Base-by-base conservation (phyloP, 148 eudicot species). In the Rhododendron simsii region DNA sequence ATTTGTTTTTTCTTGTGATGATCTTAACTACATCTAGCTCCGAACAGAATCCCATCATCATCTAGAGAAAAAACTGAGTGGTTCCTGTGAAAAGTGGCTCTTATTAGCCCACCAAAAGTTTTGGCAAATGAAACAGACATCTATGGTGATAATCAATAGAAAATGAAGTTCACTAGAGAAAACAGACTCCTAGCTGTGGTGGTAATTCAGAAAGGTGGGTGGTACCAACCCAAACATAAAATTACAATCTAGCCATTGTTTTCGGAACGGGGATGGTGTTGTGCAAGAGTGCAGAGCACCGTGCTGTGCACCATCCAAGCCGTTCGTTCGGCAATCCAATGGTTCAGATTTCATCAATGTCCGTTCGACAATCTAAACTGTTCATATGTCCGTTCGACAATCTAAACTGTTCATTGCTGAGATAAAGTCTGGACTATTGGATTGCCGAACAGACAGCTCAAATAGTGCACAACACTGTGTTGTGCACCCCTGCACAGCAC, bases 71-170 rank as follows among this genome's bases (percentile, higher is more conserved):
- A 47, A 23, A 39, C 20, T 37, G 84, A 63, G 84, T 23, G 75
- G 84, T 3, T n/a, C 37, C 51, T 20, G 41, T 10, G 74, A 16
- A 67, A 83, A 83, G 37, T 83, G 39, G 85, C 16, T 12, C 57
- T 41, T 14, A 7, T 41, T 37, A n/a, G 45, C 23, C 78, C 37
- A 30, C 61, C 21, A 69, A 83, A 67, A 83, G 78, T 33, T 26
- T 67, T 6, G 75, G 78, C 30, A 67, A 35, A 67, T 65, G 85
- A 83, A 83, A 83, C 26, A 67, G 69, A 83, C 78, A 83, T 44
- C 41, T 69, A 50, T 47, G 85, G 85, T 67, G 41, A 28, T 67
- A 45, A 69, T 26, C 39, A 80, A 80, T 41, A 50, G 39, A 48
- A 4, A 50, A 12, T 16, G 41, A 77, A 41, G 39, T 50, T 50